Evolutionary conservation across 495 filamentous ascomycete genomes (phyloP).

Genomic region (Aspergillus diversus): DNA sequence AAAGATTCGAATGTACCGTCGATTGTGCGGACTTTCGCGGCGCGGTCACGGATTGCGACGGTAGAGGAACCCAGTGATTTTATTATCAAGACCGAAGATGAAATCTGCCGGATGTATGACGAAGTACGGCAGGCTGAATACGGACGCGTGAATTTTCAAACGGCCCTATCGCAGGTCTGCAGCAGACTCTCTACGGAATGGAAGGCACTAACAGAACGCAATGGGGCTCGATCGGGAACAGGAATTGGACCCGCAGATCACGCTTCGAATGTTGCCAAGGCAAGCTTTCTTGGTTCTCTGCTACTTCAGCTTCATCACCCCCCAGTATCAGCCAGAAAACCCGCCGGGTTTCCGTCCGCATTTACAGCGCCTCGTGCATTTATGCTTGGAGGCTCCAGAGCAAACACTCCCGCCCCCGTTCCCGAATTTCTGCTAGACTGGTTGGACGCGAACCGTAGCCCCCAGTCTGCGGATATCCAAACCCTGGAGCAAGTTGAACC

Average conservation of each 20-base stretch:
- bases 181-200: conserved; percentile 61
- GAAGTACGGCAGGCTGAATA: conserved; percentile 57
- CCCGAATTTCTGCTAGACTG: conserved; percentile 79
- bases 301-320: conserved; percentile 78
- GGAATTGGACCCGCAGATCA: conserved; percentile 65
- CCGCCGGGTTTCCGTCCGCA: conserved; percentile 29
- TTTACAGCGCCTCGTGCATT: conserved; percentile 33
- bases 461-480: conserved; percentile 61
- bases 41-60: conserved; percentile 33
- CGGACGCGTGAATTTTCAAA: conserved; percentile 57
- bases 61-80: conserved; percentile 50
- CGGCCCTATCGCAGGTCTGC: conserved; percentile 57
- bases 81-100: conserved; percentile 49
- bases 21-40: conserved; percentile 48
- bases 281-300: conserved; percentile 71
- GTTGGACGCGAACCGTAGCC: conserved; percentile 70
- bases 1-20: conserved; percentile 54
- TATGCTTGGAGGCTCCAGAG: conserved; percentile 36
- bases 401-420: conserved; percentile 53
- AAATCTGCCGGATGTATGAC: conserved; percentile 54
- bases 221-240: conserved; percentile 42
- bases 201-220: conserved; percentile 52
- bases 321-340: conserved; percentile 37
- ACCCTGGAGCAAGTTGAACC: conserved; percentile 63
- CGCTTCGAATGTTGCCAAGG: conserved; percentile 65